A percentile compares a stretch with the other conserved stretches of the same genome.
phyloP scores from a whole-genome alignment of 768 basidiomycete species.

The Podaxis pistillaris region DNA sequence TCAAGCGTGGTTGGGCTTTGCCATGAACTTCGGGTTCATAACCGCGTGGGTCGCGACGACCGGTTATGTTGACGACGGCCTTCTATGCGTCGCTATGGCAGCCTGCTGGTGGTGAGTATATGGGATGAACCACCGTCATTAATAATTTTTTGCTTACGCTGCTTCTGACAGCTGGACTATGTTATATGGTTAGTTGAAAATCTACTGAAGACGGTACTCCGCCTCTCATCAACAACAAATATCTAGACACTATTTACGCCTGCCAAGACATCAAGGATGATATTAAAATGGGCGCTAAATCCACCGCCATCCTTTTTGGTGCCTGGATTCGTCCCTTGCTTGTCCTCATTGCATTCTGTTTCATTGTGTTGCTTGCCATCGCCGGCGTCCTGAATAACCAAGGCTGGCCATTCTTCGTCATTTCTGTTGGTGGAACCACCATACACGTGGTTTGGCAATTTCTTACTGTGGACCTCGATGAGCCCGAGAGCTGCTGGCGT shows the following conservation, averaged over 20 bases:
- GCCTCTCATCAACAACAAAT: not conserved
- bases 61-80: conserved; percentile 25
- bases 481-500: conserved; percentile 48
- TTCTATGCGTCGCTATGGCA: conserved; percentile 34
- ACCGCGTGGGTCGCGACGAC: conserved; percentile 47
- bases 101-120: conserved; percentile 46
- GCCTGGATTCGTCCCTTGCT: conserved; percentile 57
- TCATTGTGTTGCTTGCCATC: conserved; percentile 49
- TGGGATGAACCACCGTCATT: not conserved
- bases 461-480: conserved; percentile 39
- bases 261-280: conserved; percentile 80
- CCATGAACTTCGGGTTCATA: conserved; percentile 54
- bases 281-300: conserved; percentile 67
- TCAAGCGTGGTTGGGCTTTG: conserved; percentile 59
- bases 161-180: conserved; percentile 41
- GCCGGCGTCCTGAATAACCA: conserved; percentile 55
- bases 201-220: not conserved
- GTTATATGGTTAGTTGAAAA: conserved; percentile 36
- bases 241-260: conserved; percentile 66
- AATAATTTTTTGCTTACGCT: not conserved
- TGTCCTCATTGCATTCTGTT: conserved; percentile 45
- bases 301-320: conserved; percentile 74
- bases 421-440: conserved; percentile 45
- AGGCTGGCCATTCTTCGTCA: conserved; percentile 42
- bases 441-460: conserved; percentile 48